Percentiles rank a stretch among this genome's conserved stretches.
Conservation (phyloP, 2,329 filamentous ascomycete genomes). For the Fusarium robinianum region DNA sequence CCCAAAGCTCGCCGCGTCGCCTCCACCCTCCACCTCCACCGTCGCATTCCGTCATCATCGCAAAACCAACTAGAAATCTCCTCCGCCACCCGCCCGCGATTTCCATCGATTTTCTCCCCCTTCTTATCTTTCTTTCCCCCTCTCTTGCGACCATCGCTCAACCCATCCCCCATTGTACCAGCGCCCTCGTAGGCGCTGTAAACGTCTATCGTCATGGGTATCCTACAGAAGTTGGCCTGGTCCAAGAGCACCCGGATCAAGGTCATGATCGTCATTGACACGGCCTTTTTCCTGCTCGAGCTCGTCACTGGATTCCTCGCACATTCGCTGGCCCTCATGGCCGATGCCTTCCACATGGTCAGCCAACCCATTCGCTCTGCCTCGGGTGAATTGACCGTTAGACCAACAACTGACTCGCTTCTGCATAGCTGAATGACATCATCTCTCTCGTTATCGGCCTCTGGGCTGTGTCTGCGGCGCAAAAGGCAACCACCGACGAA, state of each 20-base stretch:
- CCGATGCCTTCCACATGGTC: slow-evolving; percentile 98
- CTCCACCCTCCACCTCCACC: slow-evolving; percentile 8
- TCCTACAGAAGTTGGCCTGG: slow-evolving; percentile 69
- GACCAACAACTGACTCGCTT: slow-evolving; percentile 20
- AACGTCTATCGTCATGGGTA: slow-evolving; percentile 35
- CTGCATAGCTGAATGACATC: slow-evolving; percentile 84
- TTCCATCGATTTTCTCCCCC: slow-evolving; percentile 7
- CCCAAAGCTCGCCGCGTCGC: background rate
- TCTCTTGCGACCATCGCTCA: slow-evolving; percentile 10
- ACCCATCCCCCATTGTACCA: slow-evolving; percentile 2
- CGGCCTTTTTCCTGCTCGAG: slow-evolving; percentile 88
- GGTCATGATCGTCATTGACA: slow-evolving; percentile 90
- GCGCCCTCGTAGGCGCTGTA: slow-evolving; percentile 16
- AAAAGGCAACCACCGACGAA: slow-evolving; percentile 81
- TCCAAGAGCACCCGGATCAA: slow-evolving; percentile 92
- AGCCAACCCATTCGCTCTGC: slow-evolving; percentile 35
- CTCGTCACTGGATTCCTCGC: slow-evolving; percentile 83
- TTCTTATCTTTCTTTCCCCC: slow-evolving; percentile 6
- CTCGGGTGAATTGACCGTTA: slow-evolving; percentile 3
- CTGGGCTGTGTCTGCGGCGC: slow-evolving; percentile 92
- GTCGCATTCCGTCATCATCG: slow-evolving; percentile 37
- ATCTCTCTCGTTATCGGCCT: slow-evolving; percentile 89
- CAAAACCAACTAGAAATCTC: slow-evolving; percentile 27
- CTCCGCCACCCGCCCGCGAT: slow-evolving; percentile 14
- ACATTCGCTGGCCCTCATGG: slow-evolving; percentile 89